These are phyloP conservation scores for Carpinus viminea DNA, from an alignment of 306 rosid species.

Conservation along the genomic window DNA sequence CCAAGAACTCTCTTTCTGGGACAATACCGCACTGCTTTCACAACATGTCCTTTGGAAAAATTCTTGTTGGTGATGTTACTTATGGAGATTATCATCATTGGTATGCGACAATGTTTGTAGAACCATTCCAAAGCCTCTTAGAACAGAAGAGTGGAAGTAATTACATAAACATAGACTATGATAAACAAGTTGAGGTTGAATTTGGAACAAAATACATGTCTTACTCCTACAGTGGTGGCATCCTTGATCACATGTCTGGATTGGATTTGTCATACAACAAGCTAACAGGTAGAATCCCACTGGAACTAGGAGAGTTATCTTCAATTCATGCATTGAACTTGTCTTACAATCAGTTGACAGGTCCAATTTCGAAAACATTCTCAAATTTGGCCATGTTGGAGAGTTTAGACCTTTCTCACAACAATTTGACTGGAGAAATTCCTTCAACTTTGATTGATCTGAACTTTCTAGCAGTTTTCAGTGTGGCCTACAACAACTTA, in stretches of 20 bases:
- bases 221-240: not conserved
- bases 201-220: not conserved
- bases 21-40: constrained; percentile 12
- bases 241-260: not conserved
- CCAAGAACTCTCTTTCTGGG: constrained; percentile 8
- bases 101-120: too few species aligned
- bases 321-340: too few species aligned
- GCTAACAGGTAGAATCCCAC: constrained; percentile 3
- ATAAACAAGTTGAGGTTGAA: not conserved
- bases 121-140: too few species aligned
- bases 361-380: too few species aligned
- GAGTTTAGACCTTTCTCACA: too few species aligned
- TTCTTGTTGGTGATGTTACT: accelerated
- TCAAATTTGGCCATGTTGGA: too few species aligned
- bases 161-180: not conserved
- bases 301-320: not conserved
- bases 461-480: too few species aligned
- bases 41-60: not conserved
- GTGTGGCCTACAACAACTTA: too few species aligned
- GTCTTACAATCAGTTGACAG: not conserved
- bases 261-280: constrained; percentile 19
- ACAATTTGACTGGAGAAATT: too few species aligned
- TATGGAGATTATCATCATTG: too few species aligned
- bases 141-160: too few species aligned
- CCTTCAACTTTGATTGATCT: too few species aligned